Base-by-base conservation (phyloP, 2,329 filamentous ascomycete genomes). In the Leptographium galeiforme region DNA sequence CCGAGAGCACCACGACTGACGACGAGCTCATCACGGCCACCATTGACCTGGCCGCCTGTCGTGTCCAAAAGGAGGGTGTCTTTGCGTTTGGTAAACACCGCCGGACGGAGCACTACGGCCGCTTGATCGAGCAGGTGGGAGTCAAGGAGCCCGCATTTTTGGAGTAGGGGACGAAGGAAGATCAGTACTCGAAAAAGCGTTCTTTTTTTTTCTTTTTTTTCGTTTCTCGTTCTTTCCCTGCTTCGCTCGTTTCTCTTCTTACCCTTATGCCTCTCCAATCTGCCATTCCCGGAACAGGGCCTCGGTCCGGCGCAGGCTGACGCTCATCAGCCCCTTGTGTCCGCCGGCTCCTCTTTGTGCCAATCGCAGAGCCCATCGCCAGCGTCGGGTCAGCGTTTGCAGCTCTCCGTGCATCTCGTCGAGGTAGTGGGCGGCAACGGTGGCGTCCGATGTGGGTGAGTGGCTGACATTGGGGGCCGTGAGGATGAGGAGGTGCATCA, bases 1-100 rank as follows among this genome's bases (percentile, higher is more conserved):
- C 72, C 0, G 72, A 77, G 62, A 69, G 70, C 10, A 69, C 67
- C 58, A 72, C 68, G 0, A 71, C 67, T 33, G 67, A 56, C 8
- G 74, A 78, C 57, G 74, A 77, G 64, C 57, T 77, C 51, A 64
- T 77, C 0, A 65, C 74, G 25, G 74, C 72, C 2, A 72, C 73
- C 44, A 71, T 75, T 49, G 72, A 77, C 60, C 60, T 77, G 55
- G 66, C 63, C 6, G 64, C 69, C 49, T 77, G 73, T 58, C 66
- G 70, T 44, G 66, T 67, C 41, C 72, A 72, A 4, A 76, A 74
- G 61, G 69, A 71, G 57, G 71, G 70, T 54, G 68, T 71, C 10
- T 73, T 76, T 64, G 61, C 72, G 62, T 69, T 71, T 57, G 67
- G 60, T 25, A 65, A 66, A 55, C 71, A 73, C 62, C 60, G 71